Percentiles rank a stretch among this genome's conserved stretches.
Evolutionary conservation across 257 asterid species (phyloP).

Genomic region (Nicotiana attenuata): DNA sequence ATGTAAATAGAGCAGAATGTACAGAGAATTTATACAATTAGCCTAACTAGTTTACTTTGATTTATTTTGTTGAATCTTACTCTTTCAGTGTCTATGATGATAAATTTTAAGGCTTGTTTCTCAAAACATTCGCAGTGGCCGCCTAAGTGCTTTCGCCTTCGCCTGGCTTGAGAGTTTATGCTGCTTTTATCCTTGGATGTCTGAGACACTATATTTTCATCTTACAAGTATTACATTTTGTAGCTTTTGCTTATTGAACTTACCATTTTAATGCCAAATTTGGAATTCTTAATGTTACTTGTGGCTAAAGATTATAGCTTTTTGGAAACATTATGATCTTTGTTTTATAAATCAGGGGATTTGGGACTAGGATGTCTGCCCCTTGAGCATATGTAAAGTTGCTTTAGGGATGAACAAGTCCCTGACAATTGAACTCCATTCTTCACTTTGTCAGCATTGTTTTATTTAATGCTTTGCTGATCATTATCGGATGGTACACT

Average conservation of each 20-base stretch:
- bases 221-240: not conserved
- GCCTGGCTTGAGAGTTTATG: constrained; percentile 55
- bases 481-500: constrained; percentile 32
- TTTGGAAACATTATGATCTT: not conserved
- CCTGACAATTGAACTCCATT: constrained; percentile 30
- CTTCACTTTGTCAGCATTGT: constrained; percentile 41
- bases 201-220: constrained; percentile 24
- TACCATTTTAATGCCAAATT: not conserved
- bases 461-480: constrained; percentile 21
- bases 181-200: constrained; percentile 48
- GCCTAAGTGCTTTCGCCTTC: constrained; percentile 53
- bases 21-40: too few species aligned
- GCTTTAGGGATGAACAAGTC: constrained; percentile 38
- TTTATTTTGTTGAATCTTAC: too few species aligned
- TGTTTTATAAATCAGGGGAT: not conserved
- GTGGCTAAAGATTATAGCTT: not conserved
- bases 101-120: constrained; percentile 40
- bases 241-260: not conserved
- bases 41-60: too few species aligned
- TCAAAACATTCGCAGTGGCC: constrained; percentile 68
- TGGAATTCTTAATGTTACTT: not conserved
- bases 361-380: constrained; percentile 23
- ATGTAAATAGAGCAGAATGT: too few species aligned
- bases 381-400: constrained; percentile 19
- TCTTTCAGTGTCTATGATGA: not conserved